Percentiles rank a stretch among this genome's conserved stretches.
phyloP scores from a whole-genome alignment of 2,329 filamentous ascomycete genomes.

The Tolypocladium inflatum region DNA sequence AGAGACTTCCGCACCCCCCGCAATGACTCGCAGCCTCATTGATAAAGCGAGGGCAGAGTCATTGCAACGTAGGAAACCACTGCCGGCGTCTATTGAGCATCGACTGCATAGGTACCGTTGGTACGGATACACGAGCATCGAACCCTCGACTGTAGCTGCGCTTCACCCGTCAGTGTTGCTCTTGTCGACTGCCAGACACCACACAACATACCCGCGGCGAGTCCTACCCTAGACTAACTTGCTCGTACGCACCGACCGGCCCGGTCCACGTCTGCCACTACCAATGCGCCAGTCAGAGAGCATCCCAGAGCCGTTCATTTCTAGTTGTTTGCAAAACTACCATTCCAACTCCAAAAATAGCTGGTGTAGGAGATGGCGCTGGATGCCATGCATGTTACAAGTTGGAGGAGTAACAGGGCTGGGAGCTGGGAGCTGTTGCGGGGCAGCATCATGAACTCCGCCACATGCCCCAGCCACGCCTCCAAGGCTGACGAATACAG shows the following conservation, averaged over 20 bases:
- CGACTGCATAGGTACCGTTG: no score
- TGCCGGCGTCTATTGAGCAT: no score
- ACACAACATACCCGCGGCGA: neutral
- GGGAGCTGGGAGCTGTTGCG: neutral
- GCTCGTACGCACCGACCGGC: neutral
- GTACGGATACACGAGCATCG: neutral
- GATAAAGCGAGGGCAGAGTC: neutral
- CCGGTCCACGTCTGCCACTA: neutral
- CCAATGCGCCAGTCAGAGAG: neutral
- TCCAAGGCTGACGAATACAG: constrained; percentile 20
- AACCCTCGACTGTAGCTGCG: no score
- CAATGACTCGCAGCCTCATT: neutral
- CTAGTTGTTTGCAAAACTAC: neutral
- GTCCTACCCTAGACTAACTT: neutral
- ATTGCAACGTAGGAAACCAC: neutral
- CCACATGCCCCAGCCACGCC: constrained; percentile 16
- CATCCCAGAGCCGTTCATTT: neutral
- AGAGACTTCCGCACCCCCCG: no score
- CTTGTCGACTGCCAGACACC: neutral
- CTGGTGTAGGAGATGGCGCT: neutral
- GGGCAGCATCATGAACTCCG: neutral
- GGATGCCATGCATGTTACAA: neutral
- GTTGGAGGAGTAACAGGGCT: no score
- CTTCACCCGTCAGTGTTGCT: neutral
- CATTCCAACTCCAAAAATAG: neutral